Evolutionary conservation across 352 stramenopile species (phyloP).

Genomic region (Pythium dissimile): DNA sequence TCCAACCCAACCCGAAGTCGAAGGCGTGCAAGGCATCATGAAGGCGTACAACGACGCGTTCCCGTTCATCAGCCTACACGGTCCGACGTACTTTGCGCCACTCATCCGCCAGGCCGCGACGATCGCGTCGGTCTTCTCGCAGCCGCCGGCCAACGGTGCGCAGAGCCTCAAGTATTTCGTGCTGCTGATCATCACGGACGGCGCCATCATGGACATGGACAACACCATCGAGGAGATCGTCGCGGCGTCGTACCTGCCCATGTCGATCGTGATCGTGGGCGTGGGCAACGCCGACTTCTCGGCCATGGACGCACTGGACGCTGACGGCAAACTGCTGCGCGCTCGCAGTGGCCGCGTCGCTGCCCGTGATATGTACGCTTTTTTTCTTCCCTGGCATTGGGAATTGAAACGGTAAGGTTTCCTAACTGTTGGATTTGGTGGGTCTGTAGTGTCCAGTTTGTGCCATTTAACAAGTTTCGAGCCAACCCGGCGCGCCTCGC

Average conservation of each 20-base stretch:
- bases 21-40: slow-evolving; percentile 60
- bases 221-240: slow-evolving; percentile 68
- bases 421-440: slow-evolving; percentile 5
- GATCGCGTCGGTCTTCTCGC: slow-evolving; percentile 54
- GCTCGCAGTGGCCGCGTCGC: slow-evolving; percentile 33
- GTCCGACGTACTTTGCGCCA: slow-evolving; percentile 78
- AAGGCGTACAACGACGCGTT: slow-evolving; percentile 62
- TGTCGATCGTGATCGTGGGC: slow-evolving; percentile 82
- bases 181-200: slow-evolving; percentile 70
- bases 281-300: slow-evolving; percentile 75
- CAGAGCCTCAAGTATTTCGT: slow-evolving; percentile 75
- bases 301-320: slow-evolving; percentile 59
- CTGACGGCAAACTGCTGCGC: slow-evolving; percentile 56
- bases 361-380: slow-evolving; percentile 54
- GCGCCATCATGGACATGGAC: slow-evolving; percentile 77
- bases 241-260: slow-evolving; percentile 53
- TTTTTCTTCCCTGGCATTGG: not conserved
- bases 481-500: slow-evolving; percentile 52
- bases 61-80: slow-evolving; percentile 61
- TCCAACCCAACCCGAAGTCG: slow-evolving; percentile 52
- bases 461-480: slow-evolving; percentile 69
- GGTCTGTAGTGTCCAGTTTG: slow-evolving; percentile 59
- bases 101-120: slow-evolving; percentile 60
- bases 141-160: slow-evolving; percentile 16
- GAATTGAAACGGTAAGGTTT: not conserved